Base-by-base conservation (phyloP, 1,284 basidiomycete species). In the Moesziomyces sp. region DNA sequence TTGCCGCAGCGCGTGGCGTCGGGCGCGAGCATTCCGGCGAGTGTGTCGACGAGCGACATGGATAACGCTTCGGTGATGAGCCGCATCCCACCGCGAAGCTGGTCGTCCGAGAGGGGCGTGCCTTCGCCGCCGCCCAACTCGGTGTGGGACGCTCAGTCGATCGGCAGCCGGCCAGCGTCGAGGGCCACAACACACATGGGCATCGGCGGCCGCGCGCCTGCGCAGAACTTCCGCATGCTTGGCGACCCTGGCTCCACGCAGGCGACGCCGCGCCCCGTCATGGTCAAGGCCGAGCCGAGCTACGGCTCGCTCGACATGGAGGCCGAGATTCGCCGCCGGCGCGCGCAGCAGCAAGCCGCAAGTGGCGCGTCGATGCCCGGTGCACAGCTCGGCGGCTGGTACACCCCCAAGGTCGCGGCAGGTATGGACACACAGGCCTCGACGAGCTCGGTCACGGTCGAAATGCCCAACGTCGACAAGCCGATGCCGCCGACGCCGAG, bases 261-360 rank as follows among this genome's bases (percentile, higher is more conserved):
- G 33, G 53, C 64, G 3, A 68, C 58, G 13, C 71, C 74, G 7
- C 65, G 70, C 9, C 70, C 61, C 0, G 61, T 58, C n/a, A 62
- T 72, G 53, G 54, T 62, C 9, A 56, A 53, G 10, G 43, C 38
- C 9, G 58, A 74, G 54, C 66, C 66, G 18, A 74, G 71, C 58
- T 69, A 61, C 40, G 71, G 55, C 5, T 62, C 61, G 42, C 52
- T 80, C 33, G 77, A 80, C 40, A 80, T 80, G 78, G 78, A 80
- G 44, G 75, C 75, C 8, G 78, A 77, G 50, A 63, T 80, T 16
- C 60, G 78, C 16, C 44, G 63, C 24, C 49, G 72, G 7, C 48
- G 78, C 8, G 67, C 67, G 19, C 66, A 62, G 33, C 63, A 63
- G 57, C 62, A 55, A 51, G 70, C 58, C 5, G 59, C 59, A 2